A percentile compares a stretch with the other conserved stretches of the same genome.
These are phyloP conservation scores for Anacardium occidentale DNA, from an alignment of 345 rosid genomes.

Conservation along the genomic window DNA sequence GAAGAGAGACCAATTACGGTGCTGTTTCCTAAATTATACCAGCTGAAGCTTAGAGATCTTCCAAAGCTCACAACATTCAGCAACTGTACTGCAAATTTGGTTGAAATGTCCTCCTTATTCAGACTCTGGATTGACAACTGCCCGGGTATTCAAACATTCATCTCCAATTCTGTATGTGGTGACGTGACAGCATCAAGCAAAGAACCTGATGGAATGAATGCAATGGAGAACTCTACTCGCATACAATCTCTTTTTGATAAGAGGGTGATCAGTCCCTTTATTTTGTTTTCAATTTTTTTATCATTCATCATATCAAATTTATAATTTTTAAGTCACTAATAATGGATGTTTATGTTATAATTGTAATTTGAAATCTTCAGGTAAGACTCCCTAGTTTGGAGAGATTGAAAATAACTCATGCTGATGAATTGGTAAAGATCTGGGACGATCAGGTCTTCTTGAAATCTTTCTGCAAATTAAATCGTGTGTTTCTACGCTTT, in stretches of 20 bases:
- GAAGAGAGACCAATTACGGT: too few relatives aligned
- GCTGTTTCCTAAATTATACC: too few relatives aligned
- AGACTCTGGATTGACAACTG: too few relatives aligned
- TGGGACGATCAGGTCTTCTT: background rate
- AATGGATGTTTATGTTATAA: background rate
- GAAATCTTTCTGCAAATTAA: background rate
- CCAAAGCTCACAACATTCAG: too few relatives aligned
- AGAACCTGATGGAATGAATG: background rate
- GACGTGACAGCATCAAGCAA: background rate
- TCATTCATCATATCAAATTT: background rate
- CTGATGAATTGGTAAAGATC: background rate
- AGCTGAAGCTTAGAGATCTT: too few relatives aligned
- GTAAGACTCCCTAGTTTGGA: background rate
- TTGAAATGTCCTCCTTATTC: too few relatives aligned
- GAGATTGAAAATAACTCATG: background rate
- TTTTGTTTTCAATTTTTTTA: background rate
- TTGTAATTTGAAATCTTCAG: background rate
- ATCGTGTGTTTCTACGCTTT: background rate
- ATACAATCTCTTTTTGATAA: background rate
- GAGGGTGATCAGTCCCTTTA: background rate
- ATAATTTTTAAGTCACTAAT: background rate
- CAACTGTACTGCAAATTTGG: too few relatives aligned
- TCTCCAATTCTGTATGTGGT: background rate
- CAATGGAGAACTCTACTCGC: background rate
- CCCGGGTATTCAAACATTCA: too few relatives aligned